A percentile compares a stretch with the other conserved stretches of the same genome.
These are phyloP conservation scores for Trichosporon faecale DNA, from an alignment of 1,284 basidiomycete genomes.

Conservation along the genomic window DNA sequence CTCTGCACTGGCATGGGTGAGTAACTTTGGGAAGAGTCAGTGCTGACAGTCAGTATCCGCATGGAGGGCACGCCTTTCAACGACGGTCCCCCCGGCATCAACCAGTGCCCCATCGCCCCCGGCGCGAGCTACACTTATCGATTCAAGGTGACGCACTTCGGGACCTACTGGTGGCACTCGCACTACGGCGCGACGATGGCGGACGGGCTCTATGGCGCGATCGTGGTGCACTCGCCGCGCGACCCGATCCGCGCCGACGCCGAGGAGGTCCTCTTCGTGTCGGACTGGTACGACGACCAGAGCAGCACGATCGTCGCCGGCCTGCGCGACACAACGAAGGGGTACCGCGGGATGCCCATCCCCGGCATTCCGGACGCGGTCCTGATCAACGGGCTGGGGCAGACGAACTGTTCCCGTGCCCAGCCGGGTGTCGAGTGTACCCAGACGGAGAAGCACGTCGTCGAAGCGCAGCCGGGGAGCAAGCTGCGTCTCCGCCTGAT, in stretches of 20 bases:
- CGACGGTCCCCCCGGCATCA: constrained; percentile 40
- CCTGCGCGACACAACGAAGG: constrained; percentile 11
- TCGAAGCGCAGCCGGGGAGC: neutral
- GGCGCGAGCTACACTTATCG: constrained; percentile 56
- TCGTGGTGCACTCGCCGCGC: constrained; percentile 33
- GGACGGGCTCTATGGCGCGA: constrained; percentile 34
- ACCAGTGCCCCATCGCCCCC: constrained; percentile 57
- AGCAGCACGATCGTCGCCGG: constrained; percentile 30
- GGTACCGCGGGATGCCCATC: constrained; percentile 12
- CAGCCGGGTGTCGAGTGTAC: neutral
- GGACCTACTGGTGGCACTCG: constrained; percentile 41
- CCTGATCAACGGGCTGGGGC: constrained; percentile 34
- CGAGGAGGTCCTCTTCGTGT: constrained; percentile 30
- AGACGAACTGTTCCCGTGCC: constrained; percentile 9
- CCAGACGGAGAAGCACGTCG: neutral
- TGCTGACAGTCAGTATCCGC: neutral
- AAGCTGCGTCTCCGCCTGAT: constrained; percentile 22
- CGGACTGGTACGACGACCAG: constrained; percentile 38
- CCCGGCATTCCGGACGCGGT: constrained; percentile 30
- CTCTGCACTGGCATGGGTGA: constrained; percentile 41
- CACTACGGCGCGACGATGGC: constrained; percentile 37
- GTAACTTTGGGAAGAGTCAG: neutral
- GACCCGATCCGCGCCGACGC: constrained; percentile 34
- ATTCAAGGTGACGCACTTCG: constrained; percentile 33
- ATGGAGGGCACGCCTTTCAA: constrained; percentile 14